Conservation (phyloP, 108 stramenopile species). For the Nitzschia sp. region DNA sequence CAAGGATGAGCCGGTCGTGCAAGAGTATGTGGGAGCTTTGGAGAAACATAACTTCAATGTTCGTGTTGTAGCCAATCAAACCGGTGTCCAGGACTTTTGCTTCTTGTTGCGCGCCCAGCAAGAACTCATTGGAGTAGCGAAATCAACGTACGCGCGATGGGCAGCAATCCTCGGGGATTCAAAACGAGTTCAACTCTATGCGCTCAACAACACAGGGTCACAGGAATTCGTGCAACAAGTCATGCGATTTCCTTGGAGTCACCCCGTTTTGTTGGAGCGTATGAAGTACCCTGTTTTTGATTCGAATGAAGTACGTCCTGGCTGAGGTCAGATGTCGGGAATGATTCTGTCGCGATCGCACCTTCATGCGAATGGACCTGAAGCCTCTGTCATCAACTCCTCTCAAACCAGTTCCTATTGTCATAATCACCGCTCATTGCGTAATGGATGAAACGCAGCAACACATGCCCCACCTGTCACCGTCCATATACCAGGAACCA, state of each 20-base stretch:
- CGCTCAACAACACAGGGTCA: conserved; percentile 26
- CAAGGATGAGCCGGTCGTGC: conserved; percentile 21
- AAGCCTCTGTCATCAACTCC: no score
- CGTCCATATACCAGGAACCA: no score
- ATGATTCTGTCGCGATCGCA: no score
- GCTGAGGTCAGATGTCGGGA: no score
- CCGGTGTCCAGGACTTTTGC: conserved; percentile 58
- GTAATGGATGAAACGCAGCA: no score
- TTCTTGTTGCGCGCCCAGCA: conserved; percentile 43
- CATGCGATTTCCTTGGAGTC: conserved; percentile 7
- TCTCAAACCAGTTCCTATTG: no score
- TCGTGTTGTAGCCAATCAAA: conserved; percentile 35
- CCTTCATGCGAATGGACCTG: no score
- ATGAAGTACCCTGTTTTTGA: conserved; percentile 8
- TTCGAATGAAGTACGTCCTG: not conserved
- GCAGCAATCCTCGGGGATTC: conserved; percentile 54
- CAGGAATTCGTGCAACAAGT: conserved; percentile 8
- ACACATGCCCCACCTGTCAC: no score
- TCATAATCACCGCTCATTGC: no score
- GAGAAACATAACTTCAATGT: conserved; percentile 32
- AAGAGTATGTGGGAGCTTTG: conserved; percentile 34
- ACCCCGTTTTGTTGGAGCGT: conserved; percentile 1
- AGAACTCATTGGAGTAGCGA: conserved; percentile 33
- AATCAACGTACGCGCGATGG: conserved; percentile 46
- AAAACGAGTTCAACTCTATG: conserved; percentile 28